Evolutionary conservation across 768 basidiomycete genomes (phyloP).

Genomic region (Suillus alpinus): DNA sequence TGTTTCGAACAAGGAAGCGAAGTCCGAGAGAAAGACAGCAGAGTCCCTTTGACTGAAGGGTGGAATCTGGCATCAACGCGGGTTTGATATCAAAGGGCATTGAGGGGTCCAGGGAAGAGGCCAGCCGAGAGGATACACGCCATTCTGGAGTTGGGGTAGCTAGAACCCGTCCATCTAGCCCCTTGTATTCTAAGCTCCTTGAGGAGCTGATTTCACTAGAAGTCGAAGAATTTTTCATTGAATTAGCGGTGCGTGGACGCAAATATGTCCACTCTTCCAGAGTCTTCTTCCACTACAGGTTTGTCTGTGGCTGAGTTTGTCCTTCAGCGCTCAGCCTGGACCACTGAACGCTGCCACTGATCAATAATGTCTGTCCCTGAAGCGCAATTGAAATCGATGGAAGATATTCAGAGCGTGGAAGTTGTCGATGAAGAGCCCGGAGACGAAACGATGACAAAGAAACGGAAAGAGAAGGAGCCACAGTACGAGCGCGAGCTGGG

Average conservation of each 20-base stretch:
- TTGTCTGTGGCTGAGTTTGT: background rate
- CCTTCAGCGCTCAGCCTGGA: background rate
- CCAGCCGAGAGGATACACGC: background rate
- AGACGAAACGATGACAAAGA: slow-evolving; percentile 3
- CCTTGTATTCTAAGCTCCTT: no score
- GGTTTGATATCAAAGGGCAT: background rate
- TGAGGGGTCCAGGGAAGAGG: background rate
- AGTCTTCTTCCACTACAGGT: background rate
- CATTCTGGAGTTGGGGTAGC: background rate
- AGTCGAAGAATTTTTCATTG: no score
- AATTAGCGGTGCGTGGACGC: no score
- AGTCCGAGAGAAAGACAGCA: background rate
- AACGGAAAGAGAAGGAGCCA: slow-evolving; percentile 19
- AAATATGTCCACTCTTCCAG: no score
- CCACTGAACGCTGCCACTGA: background rate
- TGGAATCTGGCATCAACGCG: background rate
- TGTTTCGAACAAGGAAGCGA: background rate
- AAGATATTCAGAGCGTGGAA: background rate
- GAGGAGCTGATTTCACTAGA: no score
- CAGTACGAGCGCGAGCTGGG: slow-evolving; percentile 45
- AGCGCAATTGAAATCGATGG: background rate
- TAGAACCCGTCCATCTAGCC: background rate
- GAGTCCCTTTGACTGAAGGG: background rate
- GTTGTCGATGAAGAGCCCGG: background rate
- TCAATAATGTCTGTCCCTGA: background rate